These are phyloP conservation scores for Groenewaldozyma salmanticensis DNA, from an alignment of 805 yeast species.

Conservation along the genomic window DNA sequence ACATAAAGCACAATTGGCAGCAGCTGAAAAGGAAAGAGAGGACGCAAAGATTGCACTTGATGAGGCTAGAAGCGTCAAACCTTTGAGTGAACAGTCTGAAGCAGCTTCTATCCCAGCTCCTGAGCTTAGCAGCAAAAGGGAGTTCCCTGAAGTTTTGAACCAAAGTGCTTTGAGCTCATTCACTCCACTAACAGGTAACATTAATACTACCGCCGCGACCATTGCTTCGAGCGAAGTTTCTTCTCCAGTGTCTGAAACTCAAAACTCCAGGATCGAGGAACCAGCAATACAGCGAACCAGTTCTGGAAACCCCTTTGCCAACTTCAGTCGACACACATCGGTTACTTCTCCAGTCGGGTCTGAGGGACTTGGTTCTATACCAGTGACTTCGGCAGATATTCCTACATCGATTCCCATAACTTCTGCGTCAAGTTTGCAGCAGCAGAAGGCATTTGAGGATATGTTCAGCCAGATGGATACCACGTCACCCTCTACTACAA, in stretches of 20 bases:
- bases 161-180: background rate
- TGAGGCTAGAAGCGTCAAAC: constrained; percentile 8
- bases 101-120: constrained; percentile 1
- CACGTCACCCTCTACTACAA: constrained; percentile 21
- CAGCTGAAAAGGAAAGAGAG: constrained; percentile 33
- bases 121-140: constrained; percentile 1
- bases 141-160: constrained; percentile 6
- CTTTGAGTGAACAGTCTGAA: background rate
- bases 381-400: background rate
- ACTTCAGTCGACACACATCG: background rate
- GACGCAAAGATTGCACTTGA: constrained; percentile 28
- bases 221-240: background rate
- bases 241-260: too few relatives aligned
- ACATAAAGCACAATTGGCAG: constrained; percentile 22
- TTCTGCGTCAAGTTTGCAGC: background rate
- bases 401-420: background rate
- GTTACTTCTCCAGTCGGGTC: background rate
- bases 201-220: background rate
- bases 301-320: constrained; percentile 14
- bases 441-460: constrained; percentile 17
- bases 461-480: constrained; percentile 16
- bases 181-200: too few relatives aligned
- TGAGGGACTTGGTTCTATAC: background rate
- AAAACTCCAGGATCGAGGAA: too few relatives aligned
- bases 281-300: constrained; percentile 3